phyloP scores from a whole-genome alignment of 441 rosid species.

The Erysimum cheiri region DNA sequence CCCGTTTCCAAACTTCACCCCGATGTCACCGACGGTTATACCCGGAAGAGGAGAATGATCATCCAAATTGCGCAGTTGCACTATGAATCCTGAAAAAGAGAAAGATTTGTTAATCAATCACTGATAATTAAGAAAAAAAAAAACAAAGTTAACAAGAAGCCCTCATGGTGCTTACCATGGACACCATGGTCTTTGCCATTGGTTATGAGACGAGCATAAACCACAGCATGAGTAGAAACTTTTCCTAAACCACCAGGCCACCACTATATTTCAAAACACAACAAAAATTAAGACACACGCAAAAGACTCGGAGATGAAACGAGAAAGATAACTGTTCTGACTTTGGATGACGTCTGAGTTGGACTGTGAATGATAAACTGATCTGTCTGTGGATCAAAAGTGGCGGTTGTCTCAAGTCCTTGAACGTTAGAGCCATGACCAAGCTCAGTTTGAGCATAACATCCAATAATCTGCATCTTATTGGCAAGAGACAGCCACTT shows the following conservation, averaged over 20 bases:
- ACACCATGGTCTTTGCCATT: conserved; percentile 73
- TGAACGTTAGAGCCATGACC: conserved; percentile 96
- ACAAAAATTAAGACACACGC: neutral
- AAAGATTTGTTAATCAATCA: conserved; percentile 25
- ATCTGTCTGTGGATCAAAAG: conserved; percentile 73
- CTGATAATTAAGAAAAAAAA: no score
- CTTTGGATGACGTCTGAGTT: conserved; percentile 81
- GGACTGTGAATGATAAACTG: conserved; percentile 83
- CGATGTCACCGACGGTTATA: conserved; percentile 81
- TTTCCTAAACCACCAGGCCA: conserved; percentile 99
- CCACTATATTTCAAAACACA: conserved; percentile 58
- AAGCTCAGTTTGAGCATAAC: conserved; percentile 95
- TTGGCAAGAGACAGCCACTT: conserved; percentile 84
- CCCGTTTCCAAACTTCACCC: conserved; percentile 82
- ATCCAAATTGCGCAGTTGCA: conserved; percentile 81
- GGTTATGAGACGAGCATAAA: conserved; percentile 85
- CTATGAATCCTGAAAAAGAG: conserved; percentile 65
- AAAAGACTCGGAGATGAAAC: neutral
- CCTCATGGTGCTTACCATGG: conserved; percentile 56
- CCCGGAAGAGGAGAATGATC: conserved; percentile 90
- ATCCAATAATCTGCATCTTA: conserved; percentile 88
- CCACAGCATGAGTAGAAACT: conserved; percentile 83
- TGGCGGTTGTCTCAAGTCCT: conserved; percentile 92
- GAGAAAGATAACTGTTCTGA: conserved; percentile 40
- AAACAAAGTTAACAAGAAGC: neutral